phyloP scores from a whole-genome alignment of 495 filamentous ascomycete species.

The Daldinia grandis region DNA sequence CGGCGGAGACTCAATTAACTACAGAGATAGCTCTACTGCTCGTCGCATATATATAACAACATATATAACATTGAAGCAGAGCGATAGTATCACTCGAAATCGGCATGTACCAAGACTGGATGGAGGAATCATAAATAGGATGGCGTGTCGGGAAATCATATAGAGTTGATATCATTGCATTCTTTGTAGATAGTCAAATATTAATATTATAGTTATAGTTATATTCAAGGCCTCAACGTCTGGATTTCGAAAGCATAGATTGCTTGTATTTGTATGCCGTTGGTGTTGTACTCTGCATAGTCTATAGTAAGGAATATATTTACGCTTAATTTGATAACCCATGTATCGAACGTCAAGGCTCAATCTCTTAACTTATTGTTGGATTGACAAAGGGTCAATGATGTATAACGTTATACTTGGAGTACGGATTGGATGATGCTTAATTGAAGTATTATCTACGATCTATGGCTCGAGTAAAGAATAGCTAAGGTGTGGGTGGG shows the following conservation, averaged over 20 bases:
- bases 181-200: neutral
- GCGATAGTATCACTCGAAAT: slow-evolving; percentile 2
- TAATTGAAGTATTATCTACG: too few relatives aligned
- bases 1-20: neutral
- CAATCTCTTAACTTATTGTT: too few relatives aligned
- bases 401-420: too few relatives aligned
- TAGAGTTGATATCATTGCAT: neutral
- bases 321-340: too few relatives aligned
- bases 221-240: neutral
- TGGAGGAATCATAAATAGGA: neutral
- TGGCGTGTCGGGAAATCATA: neutral
- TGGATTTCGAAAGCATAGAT: neutral
- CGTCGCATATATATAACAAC: neutral
- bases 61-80: neutral
- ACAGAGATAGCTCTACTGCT: neutral
- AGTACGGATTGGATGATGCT: too few relatives aligned
- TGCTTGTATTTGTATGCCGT: neutral
- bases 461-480: too few relatives aligned
- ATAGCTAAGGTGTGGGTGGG: too few relatives aligned
- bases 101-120: neutral
- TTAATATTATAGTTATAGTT: neutral
- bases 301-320: too few relatives aligned
- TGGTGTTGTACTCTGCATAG: too few relatives aligned
- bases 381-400: too few relatives aligned
- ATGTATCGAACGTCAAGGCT: too few relatives aligned